A percentile compares a stretch with the other conserved stretches of the same genome.
Evolutionary conservation across 1,139 yeast genomes (phyloP).

Genomic region (Yamadazyma triangularis): DNA sequence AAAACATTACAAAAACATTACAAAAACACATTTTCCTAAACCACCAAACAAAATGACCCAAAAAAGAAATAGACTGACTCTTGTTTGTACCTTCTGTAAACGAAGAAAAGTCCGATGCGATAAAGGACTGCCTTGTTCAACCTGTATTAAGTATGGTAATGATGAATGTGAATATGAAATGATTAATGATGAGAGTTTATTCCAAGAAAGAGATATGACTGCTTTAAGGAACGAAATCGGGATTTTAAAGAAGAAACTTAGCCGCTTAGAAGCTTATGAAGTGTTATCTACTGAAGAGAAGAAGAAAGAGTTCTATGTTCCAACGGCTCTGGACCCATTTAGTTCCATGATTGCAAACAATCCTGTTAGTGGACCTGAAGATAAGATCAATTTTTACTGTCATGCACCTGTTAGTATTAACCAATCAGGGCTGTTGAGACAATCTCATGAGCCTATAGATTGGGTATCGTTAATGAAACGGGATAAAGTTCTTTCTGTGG

Average conservation of each 20-base stretch:
- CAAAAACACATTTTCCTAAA: no score
- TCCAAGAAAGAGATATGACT: conserved; percentile 3
- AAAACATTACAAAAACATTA: no score
- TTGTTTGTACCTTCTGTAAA: conserved; percentile 38
- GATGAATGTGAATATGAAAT: conserved; percentile 20
- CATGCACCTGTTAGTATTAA: not conserved
- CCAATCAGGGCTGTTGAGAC: conserved; percentile 7
- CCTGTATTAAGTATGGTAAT: conserved; percentile 33
- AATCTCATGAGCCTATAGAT: conserved; percentile 31
- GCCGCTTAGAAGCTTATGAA: conserved; percentile 3
- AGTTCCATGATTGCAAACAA: conserved; percentile 7
- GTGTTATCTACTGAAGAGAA: not conserved
- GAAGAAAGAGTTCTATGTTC: no score
- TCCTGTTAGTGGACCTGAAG: conserved; percentile 14
- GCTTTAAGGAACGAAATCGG: conserved; percentile 6
- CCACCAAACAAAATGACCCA: no score
- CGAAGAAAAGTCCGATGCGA: conserved; percentile 40
- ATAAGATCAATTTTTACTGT: conserved; percentile 28
- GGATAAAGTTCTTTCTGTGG: conserved; percentile 13
- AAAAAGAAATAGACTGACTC: conserved; percentile 27
- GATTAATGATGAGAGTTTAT: conserved; percentile 7
- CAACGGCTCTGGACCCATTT: conserved; percentile 1
- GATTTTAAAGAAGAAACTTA: conserved; percentile 5
- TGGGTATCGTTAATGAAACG: conserved; percentile 28
- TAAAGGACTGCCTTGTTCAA: conserved; percentile 36